Evolutionary conservation across 352 stramenopile genomes (phyloP).

Genomic region (Pythium folliculosum): DNA sequence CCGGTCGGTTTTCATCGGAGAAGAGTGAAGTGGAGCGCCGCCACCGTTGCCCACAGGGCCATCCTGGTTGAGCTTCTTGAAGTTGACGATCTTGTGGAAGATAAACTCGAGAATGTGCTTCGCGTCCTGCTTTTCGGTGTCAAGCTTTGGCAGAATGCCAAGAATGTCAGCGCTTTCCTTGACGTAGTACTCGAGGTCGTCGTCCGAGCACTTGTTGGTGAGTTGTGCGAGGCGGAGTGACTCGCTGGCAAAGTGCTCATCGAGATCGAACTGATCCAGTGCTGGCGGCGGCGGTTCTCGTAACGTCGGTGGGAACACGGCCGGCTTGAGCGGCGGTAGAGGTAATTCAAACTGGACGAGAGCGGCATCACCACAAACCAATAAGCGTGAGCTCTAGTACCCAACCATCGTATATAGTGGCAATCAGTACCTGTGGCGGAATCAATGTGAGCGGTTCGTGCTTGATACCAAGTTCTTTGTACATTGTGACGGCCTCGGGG

Average conservation of each 20-base stretch:
- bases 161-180: slow-evolving; percentile 93
- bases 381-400: too few species aligned
- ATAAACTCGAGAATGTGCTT: slow-evolving; percentile 93
- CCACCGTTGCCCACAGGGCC: slow-evolving; percentile 16
- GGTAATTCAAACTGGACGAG: slow-evolving; percentile 93
- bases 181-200: slow-evolving; percentile 95
- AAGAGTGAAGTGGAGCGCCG: slow-evolving; percentile 1
- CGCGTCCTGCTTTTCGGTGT: slow-evolving; percentile 70
- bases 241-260: slow-evolving; percentile 95
- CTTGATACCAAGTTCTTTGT: slow-evolving; percentile 92
- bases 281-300: slow-evolving; percentile 88
- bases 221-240: slow-evolving; percentile 92
- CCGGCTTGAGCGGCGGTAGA: slow-evolving; percentile 90
- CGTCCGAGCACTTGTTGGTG: slow-evolving; percentile 94
- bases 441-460: slow-evolving; percentile 95
- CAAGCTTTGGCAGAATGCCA: slow-evolving; percentile 79
- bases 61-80: slow-evolving; percentile 92
- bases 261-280: slow-evolving; percentile 96
- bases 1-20: slow-evolving; percentile 23
- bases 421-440: slow-evolving; percentile 78
- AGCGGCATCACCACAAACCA: too few species aligned
- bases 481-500: slow-evolving; percentile 92
- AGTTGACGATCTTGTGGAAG: slow-evolving; percentile 91
- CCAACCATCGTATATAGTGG: too few species aligned
- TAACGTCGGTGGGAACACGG: slow-evolving; percentile 93